Base-by-base conservation (phyloP, 2,329 filamentous ascomycete species). In the Arthrobotrys conoides region DNA sequence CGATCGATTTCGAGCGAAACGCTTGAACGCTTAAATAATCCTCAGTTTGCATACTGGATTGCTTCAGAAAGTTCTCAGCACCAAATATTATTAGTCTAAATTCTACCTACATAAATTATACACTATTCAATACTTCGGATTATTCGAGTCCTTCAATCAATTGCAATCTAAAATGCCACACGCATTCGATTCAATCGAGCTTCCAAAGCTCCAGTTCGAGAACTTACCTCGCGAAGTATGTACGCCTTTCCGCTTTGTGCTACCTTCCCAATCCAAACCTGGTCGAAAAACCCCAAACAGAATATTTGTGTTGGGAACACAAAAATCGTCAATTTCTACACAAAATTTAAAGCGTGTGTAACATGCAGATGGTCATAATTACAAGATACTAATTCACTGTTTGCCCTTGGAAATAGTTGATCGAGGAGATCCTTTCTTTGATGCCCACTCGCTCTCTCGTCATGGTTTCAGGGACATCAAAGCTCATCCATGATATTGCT, bases 101-200 rank as follows among this genome's bases (percentile, higher is more conserved):
- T 1, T 16, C 14, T 51, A 49, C 61, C 44, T 46, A 46, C n/a
- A 64, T 64, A 65, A 63, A 41, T 16, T 41, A 16, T 41, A 41
- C 38, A 12, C 5, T 36, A 36, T 44, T 44, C 44, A 18, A 46
- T 18, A 30, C 27, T 51, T n/a, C 10, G 1, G 12, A 63, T 10
- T 27, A 6, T 41, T 36, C 48, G 33, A 49, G 33, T 44, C n/a
- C n/a, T n/a, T 33, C 53, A 20, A 63, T n/a, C n/a, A n/a, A n/a
- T n/a, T n/a, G n/a, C n/a, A n/a, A n/a, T n/a, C n/a, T 16, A 77
- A 68, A 33, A 77, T 77, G 73, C 73, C 73, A 61, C 73, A 77
- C 18, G 73, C 61, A 71, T 68, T 71, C 44, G 73, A 77, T 24
- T 53, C 67, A 77, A 68, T 77, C 44, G 73, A 77, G 48, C 18